Percentiles rank a stretch among this genome's conserved stretches.
Conservation (phyloP, 1,284 basidiomycete genomes). For the Rhodofomes roseus region DNA sequence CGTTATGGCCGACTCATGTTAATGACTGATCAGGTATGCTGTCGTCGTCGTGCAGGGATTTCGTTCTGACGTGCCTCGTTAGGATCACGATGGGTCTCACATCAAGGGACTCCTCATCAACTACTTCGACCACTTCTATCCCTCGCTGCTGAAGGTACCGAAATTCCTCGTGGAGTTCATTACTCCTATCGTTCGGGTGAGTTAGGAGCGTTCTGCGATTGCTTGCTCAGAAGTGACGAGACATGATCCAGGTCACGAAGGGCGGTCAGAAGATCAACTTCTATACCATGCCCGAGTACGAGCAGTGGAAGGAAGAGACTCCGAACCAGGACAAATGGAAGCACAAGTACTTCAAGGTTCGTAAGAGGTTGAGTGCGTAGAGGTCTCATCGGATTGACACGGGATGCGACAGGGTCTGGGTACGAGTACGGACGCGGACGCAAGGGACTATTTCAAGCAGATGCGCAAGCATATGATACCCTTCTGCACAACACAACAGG, state of each 20-base stretch:
- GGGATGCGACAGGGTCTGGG: slow-evolving; percentile 77
- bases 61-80: slow-evolving; percentile 10
- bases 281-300: slow-evolving; percentile 98
- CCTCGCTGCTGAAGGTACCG: slow-evolving; percentile 88
- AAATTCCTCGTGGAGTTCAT: slow-evolving; percentile 98
- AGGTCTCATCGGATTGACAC: background rate
- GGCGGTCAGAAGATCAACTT: slow-evolving; percentile 84
- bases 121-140: slow-evolving; percentile 96
- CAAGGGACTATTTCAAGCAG: slow-evolving; percentile 89
- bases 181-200: slow-evolving; percentile 94
- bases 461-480: slow-evolving; percentile 95
- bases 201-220: background rate
- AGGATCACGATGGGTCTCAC: slow-evolving; percentile 99
- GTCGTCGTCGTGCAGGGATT: background rate
- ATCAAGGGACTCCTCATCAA: slow-evolving; percentile 99
- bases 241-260: slow-evolving; percentile 66
- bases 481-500: slow-evolving; percentile 79
- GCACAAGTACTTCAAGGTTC: slow-evolving; percentile 94
- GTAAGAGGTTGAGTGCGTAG: slow-evolving; percentile 13
- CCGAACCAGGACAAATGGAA: slow-evolving; percentile 84
- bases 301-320: slow-evolving; percentile 85
- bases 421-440: slow-evolving; percentile 86
- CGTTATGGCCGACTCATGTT: slow-evolving; percentile 98
- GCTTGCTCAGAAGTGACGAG: background rate
- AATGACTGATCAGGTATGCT: slow-evolving; percentile 95